Evolutionary conservation across 2,329 filamentous ascomycete genomes (phyloP).

Genomic region (Sordariomycetes sp.): DNA sequence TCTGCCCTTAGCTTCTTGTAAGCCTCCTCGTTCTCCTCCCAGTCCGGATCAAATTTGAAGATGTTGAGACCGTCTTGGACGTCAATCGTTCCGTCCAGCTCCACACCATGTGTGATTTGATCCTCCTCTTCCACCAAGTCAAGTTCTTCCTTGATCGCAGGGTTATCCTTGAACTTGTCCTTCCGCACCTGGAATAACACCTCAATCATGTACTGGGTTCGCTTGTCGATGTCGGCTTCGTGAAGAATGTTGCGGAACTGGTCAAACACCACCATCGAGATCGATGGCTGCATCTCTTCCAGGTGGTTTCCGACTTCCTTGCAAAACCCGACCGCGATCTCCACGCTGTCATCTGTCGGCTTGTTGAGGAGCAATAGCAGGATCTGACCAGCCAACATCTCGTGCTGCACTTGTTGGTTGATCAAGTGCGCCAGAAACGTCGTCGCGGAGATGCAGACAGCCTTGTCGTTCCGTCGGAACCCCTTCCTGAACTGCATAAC

Average conservation of each 20-base stretch:
- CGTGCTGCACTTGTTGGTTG: constrained; percentile 92
- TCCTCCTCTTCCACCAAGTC: constrained; percentile 97
- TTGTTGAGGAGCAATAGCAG: constrained; percentile 86
- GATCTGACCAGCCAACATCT: constrained; percentile 89
- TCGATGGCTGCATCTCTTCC: constrained; percentile 87
- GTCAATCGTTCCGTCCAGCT: constrained; percentile 75
- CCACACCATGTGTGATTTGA: constrained; percentile 84
- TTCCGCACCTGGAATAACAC: constrained; percentile 94
- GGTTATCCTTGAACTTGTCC: constrained; percentile 94
- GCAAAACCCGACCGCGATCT: constrained; percentile 91
- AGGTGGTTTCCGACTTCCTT: constrained; percentile 89
- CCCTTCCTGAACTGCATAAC: constrained; percentile 92
- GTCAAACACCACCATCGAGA: constrained; percentile 86
- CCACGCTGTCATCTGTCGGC: constrained; percentile 93
- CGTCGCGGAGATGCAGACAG: constrained; percentile 84
- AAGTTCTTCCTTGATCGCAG: constrained; percentile 80
- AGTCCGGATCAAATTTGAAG: constrained; percentile 88
- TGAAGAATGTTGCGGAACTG: constrained; percentile 93
- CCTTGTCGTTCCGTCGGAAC: constrained; percentile 94
- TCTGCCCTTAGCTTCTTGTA: constrained; percentile 89
- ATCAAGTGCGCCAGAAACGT: constrained; percentile 93
- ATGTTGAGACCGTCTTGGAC: constrained; percentile 85
- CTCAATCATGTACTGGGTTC: constrained; percentile 99
- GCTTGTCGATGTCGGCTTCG: constrained; percentile 93
- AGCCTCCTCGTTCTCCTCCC: constrained; percentile 81